Evolutionary conservation across 179 eudicot genomes (phyloP), one percentile per base, ranked within the genome.

Genomic region (Gypsophila paniculata): DNA sequence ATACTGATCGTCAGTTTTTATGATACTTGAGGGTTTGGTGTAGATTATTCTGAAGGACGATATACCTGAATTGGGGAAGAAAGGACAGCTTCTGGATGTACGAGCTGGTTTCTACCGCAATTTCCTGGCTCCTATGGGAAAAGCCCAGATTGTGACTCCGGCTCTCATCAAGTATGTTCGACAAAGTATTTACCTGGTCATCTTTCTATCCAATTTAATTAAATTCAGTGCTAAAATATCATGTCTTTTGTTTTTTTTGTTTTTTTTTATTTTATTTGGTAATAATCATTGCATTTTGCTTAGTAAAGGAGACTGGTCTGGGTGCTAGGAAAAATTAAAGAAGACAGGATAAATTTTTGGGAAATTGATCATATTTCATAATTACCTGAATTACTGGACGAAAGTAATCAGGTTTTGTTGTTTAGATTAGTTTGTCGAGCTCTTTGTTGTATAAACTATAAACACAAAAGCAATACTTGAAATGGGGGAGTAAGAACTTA

Each of bases 31-130:
- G 22, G 42, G 68, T 29, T 38, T 8, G 49, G 44, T 70, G 70
- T 68, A 91, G 97, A 86, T 91, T 23, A 91, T 93, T 48, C 71
- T 93, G 90, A 93, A 82, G 82, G 97, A 87, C 67, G 93, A 93
- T 74, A 85, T 93, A 25, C 70, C 76, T 14, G 82, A 83, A 17
- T 74, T 93, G 84, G 97, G 98, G 34, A 88, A 83, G 64, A 86
- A 88, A 73, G 98, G 96, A 51, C 77, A 92, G 70, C 88, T 92
- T 66, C 42, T 86, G 80, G 89, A 90, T 61, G 98, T 92, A 22
- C 87, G 82, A 86, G 94, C 94, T 74, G 98, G 98, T 19, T 92
- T 76, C 58, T 86, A 71, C 76, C 81, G 98, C 73, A 92, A 90
- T 74, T 93, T 72, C 81, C 79, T 91, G 76, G 75, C 77, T 11